Evolutionary conservation across 768 basidiomycete species (phyloP).

Genomic region (Leccinum incarnatum): DNA sequence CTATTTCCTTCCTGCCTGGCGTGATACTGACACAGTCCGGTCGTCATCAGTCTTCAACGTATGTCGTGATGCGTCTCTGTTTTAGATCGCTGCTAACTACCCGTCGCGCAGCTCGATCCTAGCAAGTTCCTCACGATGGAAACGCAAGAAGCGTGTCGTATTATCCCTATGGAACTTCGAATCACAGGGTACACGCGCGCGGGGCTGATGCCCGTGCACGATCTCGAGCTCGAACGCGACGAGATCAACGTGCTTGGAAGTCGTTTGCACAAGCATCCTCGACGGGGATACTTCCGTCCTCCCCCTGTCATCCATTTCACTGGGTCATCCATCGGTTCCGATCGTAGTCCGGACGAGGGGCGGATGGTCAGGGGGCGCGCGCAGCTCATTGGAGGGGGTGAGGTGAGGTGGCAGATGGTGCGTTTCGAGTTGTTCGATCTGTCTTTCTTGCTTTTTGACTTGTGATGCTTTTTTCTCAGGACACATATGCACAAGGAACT

Average conservation of each 20-base stretch:
- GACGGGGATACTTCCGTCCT: constrained; percentile 24
- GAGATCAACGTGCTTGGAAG: constrained; percentile 18
- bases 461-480: no score
- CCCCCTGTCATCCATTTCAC: constrained; percentile 51
- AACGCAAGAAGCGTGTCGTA: constrained; percentile 46
- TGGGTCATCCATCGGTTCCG: constrained; percentile 43
- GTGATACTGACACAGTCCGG: neutral
- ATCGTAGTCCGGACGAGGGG: constrained; percentile 29
- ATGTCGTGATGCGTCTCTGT: neutral
- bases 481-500: constrained; percentile 25
- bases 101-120: constrained; percentile 19
- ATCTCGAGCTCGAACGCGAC: neutral
- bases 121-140: constrained; percentile 31
- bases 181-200: constrained; percentile 37
- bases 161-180: constrained; percentile 51
- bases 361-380: constrained; percentile 44
- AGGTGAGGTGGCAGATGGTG: neutral
- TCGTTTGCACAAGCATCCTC: neutral
- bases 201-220: constrained; percentile 19
- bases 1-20: neutral
- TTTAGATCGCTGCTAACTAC: neutral
- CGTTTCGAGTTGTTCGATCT: no score
- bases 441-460: no score
- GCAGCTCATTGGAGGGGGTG: constrained; percentile 47
- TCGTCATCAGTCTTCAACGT: constrained; percentile 24